A percentile compares a stretch with the other conserved stretches of the same genome.
Conservation (phyloP, 768 basidiomycete genomes). For the Phaeotremella fagi region DNA sequence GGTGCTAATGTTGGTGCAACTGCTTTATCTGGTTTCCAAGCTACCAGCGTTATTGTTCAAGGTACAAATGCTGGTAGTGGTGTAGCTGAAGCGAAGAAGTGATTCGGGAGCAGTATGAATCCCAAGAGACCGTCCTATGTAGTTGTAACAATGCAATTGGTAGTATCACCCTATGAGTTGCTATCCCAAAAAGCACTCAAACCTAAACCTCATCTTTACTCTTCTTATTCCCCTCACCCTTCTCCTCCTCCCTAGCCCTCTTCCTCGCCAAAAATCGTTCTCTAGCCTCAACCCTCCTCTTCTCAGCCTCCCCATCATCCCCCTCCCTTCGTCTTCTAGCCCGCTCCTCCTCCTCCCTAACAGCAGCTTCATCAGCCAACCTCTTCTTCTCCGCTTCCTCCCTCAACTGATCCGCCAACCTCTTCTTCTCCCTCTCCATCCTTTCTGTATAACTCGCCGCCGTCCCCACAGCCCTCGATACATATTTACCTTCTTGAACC, state of each 20-base stretch:
- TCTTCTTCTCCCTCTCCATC: slow-evolving; percentile 70
- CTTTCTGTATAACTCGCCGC: slow-evolving; percentile 77
- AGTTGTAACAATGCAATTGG: too few species aligned
- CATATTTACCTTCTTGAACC: slow-evolving; percentile 29
- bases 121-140: too few species aligned
- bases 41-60: slow-evolving; percentile 34
- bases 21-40: slow-evolving; percentile 21
- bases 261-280: slow-evolving; percentile 45
- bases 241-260: slow-evolving; percentile 34
- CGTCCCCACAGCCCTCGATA: slow-evolving; percentile 66
- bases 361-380: slow-evolving; percentile 60
- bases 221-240: slow-evolving; percentile 57
- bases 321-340: slow-evolving; percentile 47
- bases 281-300: slow-evolving; percentile 40
- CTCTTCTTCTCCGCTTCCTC: slow-evolving; percentile 61
- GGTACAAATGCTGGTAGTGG: slow-evolving; percentile 31
- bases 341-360: slow-evolving; percentile 62
- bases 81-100: slow-evolving; percentile 1
- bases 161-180: too few species aligned
- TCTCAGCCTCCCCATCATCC: slow-evolving; percentile 44
- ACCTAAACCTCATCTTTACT: slow-evolving; percentile 70
- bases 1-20: slow-evolving; percentile 36
- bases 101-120: not conserved
- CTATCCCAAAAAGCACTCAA: too few species aligned
- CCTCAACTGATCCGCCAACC: slow-evolving; percentile 73